phyloP scores from a whole-genome alignment of 1,139 yeast species.

The Saccharomyces pastorianus region DNA sequence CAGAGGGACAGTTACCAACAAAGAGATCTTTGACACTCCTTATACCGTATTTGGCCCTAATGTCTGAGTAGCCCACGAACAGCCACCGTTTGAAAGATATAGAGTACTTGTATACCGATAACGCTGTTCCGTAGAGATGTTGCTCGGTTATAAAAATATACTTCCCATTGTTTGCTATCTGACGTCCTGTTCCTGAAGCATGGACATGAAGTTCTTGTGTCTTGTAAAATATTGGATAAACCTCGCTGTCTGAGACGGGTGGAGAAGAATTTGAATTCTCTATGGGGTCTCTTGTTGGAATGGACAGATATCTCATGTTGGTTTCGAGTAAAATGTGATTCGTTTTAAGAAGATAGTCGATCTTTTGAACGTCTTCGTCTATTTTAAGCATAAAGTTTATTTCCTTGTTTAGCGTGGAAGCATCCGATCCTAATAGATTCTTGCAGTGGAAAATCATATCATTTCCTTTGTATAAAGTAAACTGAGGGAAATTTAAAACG shows the following conservation, averaged over 20 bases:
- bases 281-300: neutral
- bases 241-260: neutral
- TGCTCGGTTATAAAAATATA: slow-evolving; percentile 15
- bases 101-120: slow-evolving; percentile 15
- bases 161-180: slow-evolving; percentile 4
- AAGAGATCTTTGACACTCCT: slow-evolving; percentile 8
- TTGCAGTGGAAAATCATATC: neutral
- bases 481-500: slow-evolving; percentile 3
- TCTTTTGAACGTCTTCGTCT: neutral
- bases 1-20: neutral
- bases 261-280: neutral
- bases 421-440: neutral
- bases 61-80: slow-evolving; percentile 20
- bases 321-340: slow-evolving; percentile 1
- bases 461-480: slow-evolving; percentile 1
- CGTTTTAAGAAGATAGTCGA: neutral
- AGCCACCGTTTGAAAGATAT: slow-evolving; percentile 14
- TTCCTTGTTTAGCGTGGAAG: neutral
- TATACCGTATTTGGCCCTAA: slow-evolving; percentile 19
- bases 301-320: slow-evolving; percentile 1
- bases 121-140: slow-evolving; percentile 21
- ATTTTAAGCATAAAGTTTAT: slow-evolving; percentile 1
- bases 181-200: neutral
- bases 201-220: neutral
- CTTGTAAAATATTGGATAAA: slow-evolving; percentile 1